Evolutionary conservation across 2,329 filamentous ascomycete genomes (phyloP).

Genomic region (Fusarium sp.): DNA sequence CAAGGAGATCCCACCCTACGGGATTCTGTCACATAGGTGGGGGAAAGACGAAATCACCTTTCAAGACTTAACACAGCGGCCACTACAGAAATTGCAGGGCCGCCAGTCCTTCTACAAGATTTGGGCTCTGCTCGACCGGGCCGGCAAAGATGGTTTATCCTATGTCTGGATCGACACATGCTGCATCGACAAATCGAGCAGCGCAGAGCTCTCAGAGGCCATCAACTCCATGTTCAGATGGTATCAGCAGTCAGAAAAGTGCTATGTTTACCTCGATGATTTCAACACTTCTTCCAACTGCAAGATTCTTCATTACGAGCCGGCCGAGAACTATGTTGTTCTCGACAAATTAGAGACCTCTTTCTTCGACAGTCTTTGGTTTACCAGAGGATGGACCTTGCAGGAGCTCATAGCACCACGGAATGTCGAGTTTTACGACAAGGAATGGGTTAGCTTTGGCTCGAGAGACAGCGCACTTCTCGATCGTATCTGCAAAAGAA

Average conservation of each 20-base stretch:
- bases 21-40: slow-evolving; percentile 51
- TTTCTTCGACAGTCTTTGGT: slow-evolving; percentile 25
- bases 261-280: slow-evolving; percentile 42
- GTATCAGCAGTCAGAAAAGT: slow-evolving; percentile 38
- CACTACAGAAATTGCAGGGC: neutral
- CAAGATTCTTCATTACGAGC: neutral
- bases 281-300: neutral
- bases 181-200: slow-evolving; percentile 43
- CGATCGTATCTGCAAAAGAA: slow-evolving; percentile 21
- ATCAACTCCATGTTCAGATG: slow-evolving; percentile 45
- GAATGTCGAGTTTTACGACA: slow-evolving; percentile 11
- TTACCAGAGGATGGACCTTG: neutral
- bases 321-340: neutral
- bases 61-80: slow-evolving; percentile 33
- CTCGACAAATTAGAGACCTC: neutral
- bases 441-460: slow-evolving; percentile 41
- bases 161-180: slow-evolving; percentile 45
- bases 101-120: slow-evolving; percentile 35
- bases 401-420: neutral
- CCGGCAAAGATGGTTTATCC: slow-evolving; percentile 5
- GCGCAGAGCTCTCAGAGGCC: slow-evolving; percentile 41
- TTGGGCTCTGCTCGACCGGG: slow-evolving; percentile 15
- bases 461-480: slow-evolving; percentile 35
- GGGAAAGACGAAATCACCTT: slow-evolving; percentile 43
- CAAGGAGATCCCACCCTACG: slow-evolving; percentile 39